Evolutionary conservation across 148 eudicot species (phyloP).

Genomic region (Diospyros lotus): DNA sequence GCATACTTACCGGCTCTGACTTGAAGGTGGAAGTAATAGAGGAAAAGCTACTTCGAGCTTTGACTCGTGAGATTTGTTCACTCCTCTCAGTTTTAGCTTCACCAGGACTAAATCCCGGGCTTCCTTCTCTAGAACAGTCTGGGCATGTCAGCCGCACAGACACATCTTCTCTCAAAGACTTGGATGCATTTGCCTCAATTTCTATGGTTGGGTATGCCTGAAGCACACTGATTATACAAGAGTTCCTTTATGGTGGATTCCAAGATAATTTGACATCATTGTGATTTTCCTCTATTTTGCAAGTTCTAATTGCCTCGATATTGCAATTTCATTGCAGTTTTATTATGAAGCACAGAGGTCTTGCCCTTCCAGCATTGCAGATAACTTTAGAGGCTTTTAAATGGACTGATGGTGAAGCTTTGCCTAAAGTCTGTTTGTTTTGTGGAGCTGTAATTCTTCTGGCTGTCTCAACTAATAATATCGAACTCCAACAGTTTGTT

Average conservation of each 20-base stretch:
- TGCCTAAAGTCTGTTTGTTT: slow-evolving; percentile 62
- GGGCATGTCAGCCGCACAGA: slow-evolving; percentile 65
- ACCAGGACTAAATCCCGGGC: slow-evolving; percentile 63
- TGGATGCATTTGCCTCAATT: slow-evolving; percentile 58
- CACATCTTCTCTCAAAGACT: slow-evolving; percentile 53
- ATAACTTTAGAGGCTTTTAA: slow-evolving; percentile 68
- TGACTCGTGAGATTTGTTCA: slow-evolving; percentile 86
- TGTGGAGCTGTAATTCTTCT: slow-evolving; percentile 62
- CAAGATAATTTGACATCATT: background rate
- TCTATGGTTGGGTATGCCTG: slow-evolving; percentile 75
- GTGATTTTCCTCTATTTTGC: background rate
- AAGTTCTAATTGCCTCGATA: slow-evolving; percentile 1
- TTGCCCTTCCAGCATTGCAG: slow-evolving; percentile 81
- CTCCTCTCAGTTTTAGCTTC: slow-evolving; percentile 67
- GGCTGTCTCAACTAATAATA: slow-evolving; percentile 54
- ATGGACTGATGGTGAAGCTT: slow-evolving; percentile 90
- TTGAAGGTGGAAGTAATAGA: slow-evolving; percentile 94
- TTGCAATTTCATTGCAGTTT: slow-evolving; percentile 47
- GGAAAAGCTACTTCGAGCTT: slow-evolving; percentile 89
- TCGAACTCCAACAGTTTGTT: slow-evolving; percentile 78
- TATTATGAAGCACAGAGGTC: slow-evolving; percentile 52
- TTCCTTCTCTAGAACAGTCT: slow-evolving; percentile 74
- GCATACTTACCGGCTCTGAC: slow-evolving; percentile 59
- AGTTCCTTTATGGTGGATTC: slow-evolving; percentile 5
- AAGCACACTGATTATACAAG: slow-evolving; percentile 9